Conservation (phyloP, 2,329 filamentous ascomycete species). For the Colletotrichum incanum region DNA sequence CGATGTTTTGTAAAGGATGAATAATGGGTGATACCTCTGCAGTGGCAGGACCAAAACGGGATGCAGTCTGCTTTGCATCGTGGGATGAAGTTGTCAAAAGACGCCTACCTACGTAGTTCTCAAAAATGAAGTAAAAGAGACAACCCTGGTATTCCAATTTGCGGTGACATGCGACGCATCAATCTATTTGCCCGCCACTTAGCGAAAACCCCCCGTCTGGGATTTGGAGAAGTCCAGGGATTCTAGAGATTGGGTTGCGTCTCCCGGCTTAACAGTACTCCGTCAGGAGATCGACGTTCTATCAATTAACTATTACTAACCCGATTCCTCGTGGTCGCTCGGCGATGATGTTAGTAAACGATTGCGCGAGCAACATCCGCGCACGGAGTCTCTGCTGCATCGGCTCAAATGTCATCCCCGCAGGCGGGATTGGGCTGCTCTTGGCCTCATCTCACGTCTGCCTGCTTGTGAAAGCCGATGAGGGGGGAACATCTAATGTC, state of each 20-base stretch:
- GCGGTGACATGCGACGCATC: background rate
- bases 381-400: no score
- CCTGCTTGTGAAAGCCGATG: background rate
- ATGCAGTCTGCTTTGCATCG: conserved; percentile 33
- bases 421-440: no score
- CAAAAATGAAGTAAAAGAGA: conserved; percentile 37
- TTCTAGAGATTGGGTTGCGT: no score
- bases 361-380: no score
- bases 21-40: conserved; percentile 42
- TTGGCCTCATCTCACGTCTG: conserved; percentile 14
- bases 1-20: conserved; percentile 76
- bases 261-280: no score
- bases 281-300: background rate
- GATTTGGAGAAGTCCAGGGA: background rate
- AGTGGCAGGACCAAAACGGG: conserved; percentile 25
- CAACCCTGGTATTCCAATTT: background rate
- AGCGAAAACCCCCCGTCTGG: no score
- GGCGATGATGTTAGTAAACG: no score
- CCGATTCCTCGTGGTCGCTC: background rate
- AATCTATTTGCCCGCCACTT: background rate
- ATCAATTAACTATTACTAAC: no score
- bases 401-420: background rate
- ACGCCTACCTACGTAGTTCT: conserved; percentile 37
- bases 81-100: conserved; percentile 29
- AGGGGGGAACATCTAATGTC: no score